Evolutionary conservation across 306 rosid species (phyloP).

Genomic region (Trifolium fragiferum): DNA sequence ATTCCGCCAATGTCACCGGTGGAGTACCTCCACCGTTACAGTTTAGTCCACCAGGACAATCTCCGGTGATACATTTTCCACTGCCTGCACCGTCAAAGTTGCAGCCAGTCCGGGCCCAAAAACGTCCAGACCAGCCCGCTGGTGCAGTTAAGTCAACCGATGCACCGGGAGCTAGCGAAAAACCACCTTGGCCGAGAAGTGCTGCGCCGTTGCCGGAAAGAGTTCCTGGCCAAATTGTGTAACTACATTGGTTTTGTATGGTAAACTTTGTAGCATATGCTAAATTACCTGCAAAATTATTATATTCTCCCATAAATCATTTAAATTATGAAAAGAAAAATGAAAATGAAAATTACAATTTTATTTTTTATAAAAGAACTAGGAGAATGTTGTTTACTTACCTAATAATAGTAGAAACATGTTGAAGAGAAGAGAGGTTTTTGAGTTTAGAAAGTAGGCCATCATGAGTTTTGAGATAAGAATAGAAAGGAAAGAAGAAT

Average conservation of each 20-base stretch:
- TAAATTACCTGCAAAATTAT: constrained; percentile 46
- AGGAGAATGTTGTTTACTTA: constrained; percentile 12
- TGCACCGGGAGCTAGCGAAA: constrained; percentile 52
- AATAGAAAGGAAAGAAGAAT: neutral
- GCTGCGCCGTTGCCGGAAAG: constrained; percentile 73
- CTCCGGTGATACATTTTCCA: constrained; percentile 70
- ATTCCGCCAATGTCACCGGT: constrained; percentile 74
- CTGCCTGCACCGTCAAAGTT: constrained; percentile 60
- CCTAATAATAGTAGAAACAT: constrained; percentile 49
- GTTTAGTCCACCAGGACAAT: constrained; percentile 58
- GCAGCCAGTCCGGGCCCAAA: constrained; percentile 87
- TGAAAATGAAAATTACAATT: neutral
- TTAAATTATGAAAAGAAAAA: neutral
- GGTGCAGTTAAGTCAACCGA: constrained; percentile 57
- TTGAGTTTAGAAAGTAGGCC: constrained; percentile 39
- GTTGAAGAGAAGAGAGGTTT: constrained; percentile 36
- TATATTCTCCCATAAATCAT: neutral
- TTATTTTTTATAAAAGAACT: neutral
- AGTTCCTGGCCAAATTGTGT: constrained; percentile 83
- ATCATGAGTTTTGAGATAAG: constrained; percentile 44
- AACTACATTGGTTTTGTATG: constrained; percentile 63
- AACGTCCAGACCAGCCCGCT: constrained; percentile 85
- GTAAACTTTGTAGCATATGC: constrained; percentile 59
- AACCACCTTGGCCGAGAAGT: constrained; percentile 68
- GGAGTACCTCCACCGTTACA: constrained; percentile 67